Evolutionary conservation across 2,329 filamentous ascomycete genomes (phyloP).

Genomic region (Gaeumannomyces sp.): DNA sequence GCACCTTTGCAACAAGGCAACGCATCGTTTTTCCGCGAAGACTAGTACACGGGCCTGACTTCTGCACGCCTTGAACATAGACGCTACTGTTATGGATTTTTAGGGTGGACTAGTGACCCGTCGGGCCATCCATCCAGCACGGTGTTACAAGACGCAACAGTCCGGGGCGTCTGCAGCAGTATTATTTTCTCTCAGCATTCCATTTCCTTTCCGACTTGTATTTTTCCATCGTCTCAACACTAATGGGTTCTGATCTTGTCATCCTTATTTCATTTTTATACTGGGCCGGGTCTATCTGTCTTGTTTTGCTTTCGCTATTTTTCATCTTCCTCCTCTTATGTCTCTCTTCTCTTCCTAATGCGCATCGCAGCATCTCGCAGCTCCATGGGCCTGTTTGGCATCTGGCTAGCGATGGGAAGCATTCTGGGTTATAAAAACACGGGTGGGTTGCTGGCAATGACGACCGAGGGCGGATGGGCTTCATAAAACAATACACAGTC

Average conservation of each 20-base stretch:
- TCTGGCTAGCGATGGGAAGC: constrained; percentile 9
- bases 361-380: not conserved
- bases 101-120: not conserved
- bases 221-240: constrained; percentile 7
- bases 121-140: not conserved
- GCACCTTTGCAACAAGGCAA: constrained; percentile 43
- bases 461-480: not conserved
- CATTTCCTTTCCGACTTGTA: constrained; percentile 7
- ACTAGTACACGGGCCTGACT: constrained; percentile 9
- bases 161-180: not conserved
- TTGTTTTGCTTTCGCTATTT: constrained; percentile 7
- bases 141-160: not conserved
- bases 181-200: not conserved
- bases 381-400: constrained; percentile 5
- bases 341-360: not conserved
- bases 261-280: not conserved
- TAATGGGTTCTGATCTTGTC: not conserved
- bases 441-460: constrained; percentile 1
- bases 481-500: not conserved
- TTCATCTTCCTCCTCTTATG: constrained; percentile 3
- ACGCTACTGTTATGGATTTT: not conserved
- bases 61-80: too few species aligned
- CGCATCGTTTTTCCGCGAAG: constrained; percentile 45
- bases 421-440: constrained; percentile 6
- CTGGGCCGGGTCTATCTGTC: not conserved